Percentiles rank a stretch among this genome's conserved stretches.
These are phyloP conservation scores for Neonectria hederae DNA, from an alignment of 2,329 filamentous ascomycete genomes.

Conservation along the genomic window DNA sequence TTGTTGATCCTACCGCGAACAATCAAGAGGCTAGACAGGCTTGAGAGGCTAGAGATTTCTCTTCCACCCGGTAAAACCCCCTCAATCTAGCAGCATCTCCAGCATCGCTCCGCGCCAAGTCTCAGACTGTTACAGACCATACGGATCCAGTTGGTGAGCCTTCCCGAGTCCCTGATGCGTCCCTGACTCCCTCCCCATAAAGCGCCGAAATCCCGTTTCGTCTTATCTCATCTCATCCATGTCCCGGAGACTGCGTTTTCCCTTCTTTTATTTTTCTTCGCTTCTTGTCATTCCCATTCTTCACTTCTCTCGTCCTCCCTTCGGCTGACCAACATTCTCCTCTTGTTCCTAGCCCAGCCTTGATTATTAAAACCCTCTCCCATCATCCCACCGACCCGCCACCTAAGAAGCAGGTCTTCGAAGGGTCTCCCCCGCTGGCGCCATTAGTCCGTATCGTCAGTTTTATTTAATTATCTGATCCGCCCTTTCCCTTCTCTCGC, in stretches of 20 bases:
- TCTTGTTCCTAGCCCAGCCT: not conserved
- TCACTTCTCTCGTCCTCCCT: not conserved
- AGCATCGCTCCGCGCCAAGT: slow-evolving; percentile 2
- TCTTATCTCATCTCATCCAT: slow-evolving; percentile 23
- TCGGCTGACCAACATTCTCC: slow-evolving; percentile 12
- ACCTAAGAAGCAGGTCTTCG: slow-evolving; percentile 29
- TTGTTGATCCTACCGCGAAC: slow-evolving; percentile 6
- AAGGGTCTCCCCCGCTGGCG: slow-evolving; percentile 3
- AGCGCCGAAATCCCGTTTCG: slow-evolving; percentile 23
- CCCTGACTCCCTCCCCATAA: slow-evolving; percentile 1
- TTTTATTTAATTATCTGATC: slow-evolving; percentile 19
- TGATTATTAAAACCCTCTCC: slow-evolving; percentile 20
- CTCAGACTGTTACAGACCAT: not conserved
- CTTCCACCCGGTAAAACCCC: not conserved
- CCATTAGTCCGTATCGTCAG: slow-evolving; percentile 2
- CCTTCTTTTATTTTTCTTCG: not conserved
- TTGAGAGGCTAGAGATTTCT: not conserved
- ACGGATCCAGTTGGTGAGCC: not conserved
- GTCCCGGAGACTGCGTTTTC: not conserved
- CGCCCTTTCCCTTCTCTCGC: slow-evolving; percentile 25
- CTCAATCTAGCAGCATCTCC: not conserved
- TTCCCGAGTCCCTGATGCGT: too few species aligned
- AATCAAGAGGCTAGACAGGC: not conserved
- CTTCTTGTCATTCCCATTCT: not conserved
- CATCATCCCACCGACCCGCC: slow-evolving; percentile 19